Percentiles rank a stretch among this genome's conserved stretches.
These are phyloP conservation scores for Aschersonia sp. DNA, from an alignment of 2,329 filamentous ascomycete genomes.

Conservation along the genomic window DNA sequence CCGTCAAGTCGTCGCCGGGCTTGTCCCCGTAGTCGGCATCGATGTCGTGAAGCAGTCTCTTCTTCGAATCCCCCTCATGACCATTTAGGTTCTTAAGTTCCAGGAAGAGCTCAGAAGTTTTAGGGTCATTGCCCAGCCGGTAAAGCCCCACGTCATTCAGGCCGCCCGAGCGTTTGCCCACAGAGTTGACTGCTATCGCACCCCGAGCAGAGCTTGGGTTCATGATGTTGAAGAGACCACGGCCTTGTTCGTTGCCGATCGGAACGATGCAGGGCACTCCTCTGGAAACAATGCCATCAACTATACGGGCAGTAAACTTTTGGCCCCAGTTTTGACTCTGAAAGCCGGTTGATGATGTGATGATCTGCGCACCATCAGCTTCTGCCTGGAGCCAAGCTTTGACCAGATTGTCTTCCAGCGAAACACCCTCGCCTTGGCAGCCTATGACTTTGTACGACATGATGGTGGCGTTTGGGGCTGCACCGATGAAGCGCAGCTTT, in stretches of 20 bases:
- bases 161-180: neutral
- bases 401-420: neutral
- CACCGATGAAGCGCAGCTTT: conserved; percentile 1
- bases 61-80: neutral
- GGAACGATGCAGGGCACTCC: conserved; percentile 1
- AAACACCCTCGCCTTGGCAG: neutral
- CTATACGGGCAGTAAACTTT: neutral
- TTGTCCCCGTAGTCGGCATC: neutral
- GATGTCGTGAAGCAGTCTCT: neutral
- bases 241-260: neutral
- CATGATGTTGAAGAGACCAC: conserved; percentile 1
- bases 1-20: no score
- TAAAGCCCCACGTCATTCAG: neutral
- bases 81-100: neutral
- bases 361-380: conserved; percentile 2
- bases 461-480: conserved; percentile 1
- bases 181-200: conserved; percentile 2
- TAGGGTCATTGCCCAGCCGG: neutral
- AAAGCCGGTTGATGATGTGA: conserved; percentile 2
- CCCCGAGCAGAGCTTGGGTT: conserved; percentile 1
- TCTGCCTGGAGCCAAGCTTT: conserved; percentile 1
- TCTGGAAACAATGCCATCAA: neutral
- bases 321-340: neutral
- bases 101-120: neutral
- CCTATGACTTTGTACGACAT: neutral